Base-by-base conservation (phyloP, 352 stramenopile species). In the Globisporangium mamillatum region DNA sequence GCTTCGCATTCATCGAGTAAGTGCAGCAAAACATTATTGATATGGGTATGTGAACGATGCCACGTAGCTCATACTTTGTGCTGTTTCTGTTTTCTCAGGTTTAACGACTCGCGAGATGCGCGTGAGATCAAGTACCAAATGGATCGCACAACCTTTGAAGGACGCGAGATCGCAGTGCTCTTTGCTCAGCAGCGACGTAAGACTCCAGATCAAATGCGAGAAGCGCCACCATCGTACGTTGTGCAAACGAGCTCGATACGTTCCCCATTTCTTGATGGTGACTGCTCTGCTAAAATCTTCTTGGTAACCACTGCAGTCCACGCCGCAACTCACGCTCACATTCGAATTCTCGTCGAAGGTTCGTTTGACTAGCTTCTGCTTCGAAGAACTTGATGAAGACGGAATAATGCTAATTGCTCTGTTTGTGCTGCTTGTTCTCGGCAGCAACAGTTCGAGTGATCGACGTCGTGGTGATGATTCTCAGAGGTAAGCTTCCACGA, bases 1-100 rank as follows among this genome's bases (percentile, higher is more conserved):
- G 89, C 18, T 97, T 96, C 73, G 90, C 86, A 0, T 93, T 93
- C 70, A 88, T 93, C 27, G 86, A 93, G 78, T 85, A 69, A 27
- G 72, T 78, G 14, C 32, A 58, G 24, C 24, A 34, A 5, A 41
- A 6, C 20, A 29, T 4, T 58, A 8, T 53, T 3, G n/a, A 27
- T 16, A 3, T 50, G 32, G 12, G 1, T 46, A 14, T 46, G 34
- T 18, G 20, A 16, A 12, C n/a, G 32, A 38, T 7, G 10, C 2
- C 16, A 32, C 4, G 16, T 18, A n/a, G 2, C 2, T 63, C 6
- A 20, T 10, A 16, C 20, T 55, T 24, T 63, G 22, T 22, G 29
- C 27, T 3, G 29, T 32, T 22, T 46, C 55, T 27, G 3, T 67
- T 38, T 16, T 50, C 41, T 16, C 36, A 84, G 77, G 32, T 91